Evolutionary conservation across 345 rosid genomes (phyloP), one percentile per base, ranked within the genome.

Genomic region (Syzygium oleosum): DNA sequence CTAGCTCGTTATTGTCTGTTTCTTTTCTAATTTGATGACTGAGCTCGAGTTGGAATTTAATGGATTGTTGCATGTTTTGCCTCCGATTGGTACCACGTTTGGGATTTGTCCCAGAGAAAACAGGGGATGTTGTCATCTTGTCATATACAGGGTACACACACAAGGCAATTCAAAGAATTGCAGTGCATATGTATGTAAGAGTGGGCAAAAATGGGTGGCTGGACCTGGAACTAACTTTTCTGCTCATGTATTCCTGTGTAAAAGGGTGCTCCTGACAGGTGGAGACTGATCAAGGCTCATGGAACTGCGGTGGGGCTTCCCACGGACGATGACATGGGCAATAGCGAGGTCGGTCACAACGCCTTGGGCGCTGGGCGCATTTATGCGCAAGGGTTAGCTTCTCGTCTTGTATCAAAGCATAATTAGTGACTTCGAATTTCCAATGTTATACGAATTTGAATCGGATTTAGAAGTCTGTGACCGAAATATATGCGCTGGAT

Each of bases 301-400:
- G 99, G 99, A 46, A 90, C 85, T 54, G 98, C 99, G 1, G 99
- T 96, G 29, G 99, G 99, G 55, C 96, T 98, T 63, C 99, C 99
- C 16, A 91, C 95, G 7, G 99, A 98, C 9, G 99, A 98, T 90
- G 99, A 98, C 90, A 96, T 96, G 99, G 99, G 99, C 49, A 98
- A 98, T 91, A 98, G 99, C 88, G 99, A 98, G 91, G 99, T 96
- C 46, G 99, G 99, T 86, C 99, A 98, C 87, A 98, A 98, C 38
- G 99, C 99, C 51, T 99, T 98, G n/a, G 98, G 99, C 43, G 98
- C 99, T 86, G 99, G 99, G 54, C 98, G 99, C 78, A 98, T 98
- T 63, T 96, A 59, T 87, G 99, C 98, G 85, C 99, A 97, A 91
- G 99, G 98, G 98, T 94, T 54, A 55, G 80, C 13, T 34, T 21